Conservation (phyloP, 352 stramenopile genomes). For the Phytopythium oedochilum region DNA sequence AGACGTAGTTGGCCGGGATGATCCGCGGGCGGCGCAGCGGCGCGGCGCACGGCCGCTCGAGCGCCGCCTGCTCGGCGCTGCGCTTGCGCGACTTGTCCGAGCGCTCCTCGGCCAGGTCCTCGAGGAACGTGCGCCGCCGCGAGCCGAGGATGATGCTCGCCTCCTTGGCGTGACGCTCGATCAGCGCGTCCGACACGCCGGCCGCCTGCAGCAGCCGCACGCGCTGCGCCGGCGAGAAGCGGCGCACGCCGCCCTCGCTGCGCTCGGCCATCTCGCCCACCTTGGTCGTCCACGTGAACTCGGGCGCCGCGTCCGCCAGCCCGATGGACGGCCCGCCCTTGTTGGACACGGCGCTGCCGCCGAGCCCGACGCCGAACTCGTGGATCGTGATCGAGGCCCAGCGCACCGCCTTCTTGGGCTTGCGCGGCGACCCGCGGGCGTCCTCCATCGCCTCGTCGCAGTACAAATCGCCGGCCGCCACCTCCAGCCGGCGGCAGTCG, state of each 20-base stretch:
- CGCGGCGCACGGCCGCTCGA: conserved; percentile 22
- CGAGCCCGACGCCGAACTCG: conserved; percentile 49
- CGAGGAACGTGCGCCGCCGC: conserved; percentile 36
- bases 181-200: conserved; percentile 55
- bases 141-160: conserved; percentile 62
- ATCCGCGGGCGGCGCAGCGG: conserved; percentile 29
- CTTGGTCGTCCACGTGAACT: conserved; percentile 63
- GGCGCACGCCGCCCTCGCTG: conserved; percentile 51
- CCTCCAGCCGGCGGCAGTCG: not conserved
- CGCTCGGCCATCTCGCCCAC: conserved; percentile 57
- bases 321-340: conserved; percentile 49
- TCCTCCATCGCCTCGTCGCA: conserved; percentile 2
- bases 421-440: not conserved
- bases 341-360: conserved; percentile 40
- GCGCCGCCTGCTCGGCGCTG: conserved; percentile 7
- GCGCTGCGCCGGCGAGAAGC: conserved; percentile 45
- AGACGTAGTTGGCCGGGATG: conserved; percentile 51
- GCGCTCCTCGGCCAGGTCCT: conserved; percentile 23
- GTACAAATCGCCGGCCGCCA: conserved; percentile 1
- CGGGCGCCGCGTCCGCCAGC: conserved; percentile 32
- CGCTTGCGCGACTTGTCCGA: conserved; percentile 32
- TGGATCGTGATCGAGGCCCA: conserved; percentile 55
- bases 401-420: conserved; percentile 35
- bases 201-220: conserved; percentile 40
- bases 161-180: conserved; percentile 54